These are phyloP conservation scores for Boletus insuetus DNA, from an alignment of 768 basidiomycete species.

Conservation along the genomic window DNA sequence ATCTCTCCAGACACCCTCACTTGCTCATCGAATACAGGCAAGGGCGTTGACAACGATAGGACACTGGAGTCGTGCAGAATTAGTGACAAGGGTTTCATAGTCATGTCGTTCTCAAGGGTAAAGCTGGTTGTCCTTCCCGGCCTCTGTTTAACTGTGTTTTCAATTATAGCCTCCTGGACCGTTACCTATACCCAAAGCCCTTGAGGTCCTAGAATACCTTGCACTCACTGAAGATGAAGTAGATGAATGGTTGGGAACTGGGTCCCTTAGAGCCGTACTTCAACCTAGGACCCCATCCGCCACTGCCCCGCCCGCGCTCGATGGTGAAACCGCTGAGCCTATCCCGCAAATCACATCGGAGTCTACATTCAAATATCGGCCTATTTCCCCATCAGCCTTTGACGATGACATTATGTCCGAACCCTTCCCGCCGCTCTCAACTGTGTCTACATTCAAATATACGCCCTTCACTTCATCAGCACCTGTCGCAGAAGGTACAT, in stretches of 20 bases:
- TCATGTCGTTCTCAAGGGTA: neutral
- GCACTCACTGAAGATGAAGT: neutral
- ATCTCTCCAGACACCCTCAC: neutral
- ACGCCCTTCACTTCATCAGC: no score
- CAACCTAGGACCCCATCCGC: no score
- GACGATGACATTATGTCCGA: no score
- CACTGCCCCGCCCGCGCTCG: no score
- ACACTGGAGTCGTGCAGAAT: constrained; percentile 4
- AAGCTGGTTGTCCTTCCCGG: no score
- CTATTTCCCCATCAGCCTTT: no score
- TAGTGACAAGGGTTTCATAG: neutral
- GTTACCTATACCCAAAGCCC: neutral
- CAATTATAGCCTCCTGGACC: neutral
- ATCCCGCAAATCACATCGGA: neutral
- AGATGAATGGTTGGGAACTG: neutral
- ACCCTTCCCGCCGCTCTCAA: neutral
- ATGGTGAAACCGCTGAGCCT: no score
- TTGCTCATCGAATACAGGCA: neutral
- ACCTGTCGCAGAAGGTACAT: no score
- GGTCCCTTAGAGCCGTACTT: no score
- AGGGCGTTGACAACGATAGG: neutral
- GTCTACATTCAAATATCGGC: neutral
- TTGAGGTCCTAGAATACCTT: neutral
- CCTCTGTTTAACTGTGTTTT: neutral
- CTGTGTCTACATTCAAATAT: neutral